Conservation (phyloP, 129 eudicot genomes). For the Artemisia annua region DNA sequence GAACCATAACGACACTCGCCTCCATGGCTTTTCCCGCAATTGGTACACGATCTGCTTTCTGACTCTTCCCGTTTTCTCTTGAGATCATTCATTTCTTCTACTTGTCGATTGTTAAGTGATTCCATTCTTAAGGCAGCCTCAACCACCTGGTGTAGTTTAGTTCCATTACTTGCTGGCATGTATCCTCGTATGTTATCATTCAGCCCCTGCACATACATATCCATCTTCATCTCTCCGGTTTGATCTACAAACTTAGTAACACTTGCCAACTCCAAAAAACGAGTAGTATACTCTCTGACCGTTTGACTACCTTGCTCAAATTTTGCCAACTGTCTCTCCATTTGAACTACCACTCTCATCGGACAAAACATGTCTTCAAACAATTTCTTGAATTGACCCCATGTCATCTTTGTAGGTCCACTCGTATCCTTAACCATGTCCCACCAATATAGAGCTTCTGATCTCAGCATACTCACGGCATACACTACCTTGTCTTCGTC, state of each 20-base stretch:
- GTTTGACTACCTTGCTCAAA: constrained; percentile 1
- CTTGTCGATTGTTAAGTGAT: not conserved
- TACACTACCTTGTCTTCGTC: constrained; percentile 6
- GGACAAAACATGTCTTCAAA: constrained; percentile 15
- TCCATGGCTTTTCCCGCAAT: not conserved
- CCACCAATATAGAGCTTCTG: constrained; percentile 13
- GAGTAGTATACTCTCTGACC: not conserved
- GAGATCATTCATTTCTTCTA: not conserved
- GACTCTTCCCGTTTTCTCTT: constrained; percentile 10
- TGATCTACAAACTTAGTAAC: not conserved
- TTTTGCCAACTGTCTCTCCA: not conserved
- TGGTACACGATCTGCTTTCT: not conserved
- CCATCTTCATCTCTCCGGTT: not conserved
- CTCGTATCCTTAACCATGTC: not conserved
- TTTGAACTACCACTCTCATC: not conserved
- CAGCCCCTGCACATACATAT: not conserved
- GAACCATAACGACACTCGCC: not conserved
- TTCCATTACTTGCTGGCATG: not conserved
- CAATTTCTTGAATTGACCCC: constrained; percentile 19
- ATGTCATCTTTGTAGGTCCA: constrained; percentile 15
- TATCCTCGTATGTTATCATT: not conserved
- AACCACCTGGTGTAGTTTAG: not conserved
- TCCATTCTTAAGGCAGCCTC: not conserved
- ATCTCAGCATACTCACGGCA: not conserved
- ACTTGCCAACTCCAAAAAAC: not conserved